phyloP scores from a whole-genome alignment of 1,139 yeast genomes.

The Geotrichum aggregatum region DNA sequence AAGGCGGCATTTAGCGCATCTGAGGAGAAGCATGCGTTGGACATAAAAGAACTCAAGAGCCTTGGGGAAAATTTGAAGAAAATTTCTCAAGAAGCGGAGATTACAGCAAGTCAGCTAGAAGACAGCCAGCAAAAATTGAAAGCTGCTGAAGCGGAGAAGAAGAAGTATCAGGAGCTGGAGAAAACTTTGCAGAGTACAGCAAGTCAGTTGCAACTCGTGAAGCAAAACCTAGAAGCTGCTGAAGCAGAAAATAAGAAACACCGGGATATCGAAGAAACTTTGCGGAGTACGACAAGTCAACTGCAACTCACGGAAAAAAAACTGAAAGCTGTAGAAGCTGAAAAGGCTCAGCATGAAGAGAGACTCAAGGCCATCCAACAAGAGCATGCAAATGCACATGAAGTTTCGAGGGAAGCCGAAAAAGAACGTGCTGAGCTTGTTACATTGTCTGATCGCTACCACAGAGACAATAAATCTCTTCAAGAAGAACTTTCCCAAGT shows the following conservation, averaged over 20 bases:
- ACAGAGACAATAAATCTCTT: slow-evolving; percentile 12
- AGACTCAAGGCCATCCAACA: slow-evolving; percentile 28
- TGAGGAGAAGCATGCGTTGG: not conserved
- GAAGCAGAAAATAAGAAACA: slow-evolving; percentile 5
- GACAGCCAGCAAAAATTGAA: too few species aligned
- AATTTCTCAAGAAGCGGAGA: too few species aligned
- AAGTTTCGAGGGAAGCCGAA: slow-evolving; percentile 5
- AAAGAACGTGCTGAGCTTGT: slow-evolving; percentile 13
- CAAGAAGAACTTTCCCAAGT: slow-evolving; percentile 18
- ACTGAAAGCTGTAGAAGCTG: slow-evolving; percentile 1
- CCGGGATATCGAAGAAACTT: slow-evolving; percentile 12
- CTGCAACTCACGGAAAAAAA: not conserved
- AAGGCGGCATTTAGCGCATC: not conserved
- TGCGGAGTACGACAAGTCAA: not conserved
- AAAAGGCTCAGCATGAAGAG: not conserved
- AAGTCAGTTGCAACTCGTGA: too few species aligned
- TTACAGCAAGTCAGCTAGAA: too few species aligned
- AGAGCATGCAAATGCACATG: slow-evolving; percentile 2
- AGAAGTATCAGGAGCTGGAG: too few species aligned
- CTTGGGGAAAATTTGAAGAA: too few species aligned
- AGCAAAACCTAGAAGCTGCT: too few species aligned
- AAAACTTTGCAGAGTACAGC: too few species aligned
- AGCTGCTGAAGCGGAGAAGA: too few species aligned
- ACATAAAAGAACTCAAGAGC: too few species aligned
- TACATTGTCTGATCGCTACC: slow-evolving; percentile 12